phyloP scores from a whole-genome alignment of 257 asterid species.

The Oldenlandia corymbosa region DNA sequence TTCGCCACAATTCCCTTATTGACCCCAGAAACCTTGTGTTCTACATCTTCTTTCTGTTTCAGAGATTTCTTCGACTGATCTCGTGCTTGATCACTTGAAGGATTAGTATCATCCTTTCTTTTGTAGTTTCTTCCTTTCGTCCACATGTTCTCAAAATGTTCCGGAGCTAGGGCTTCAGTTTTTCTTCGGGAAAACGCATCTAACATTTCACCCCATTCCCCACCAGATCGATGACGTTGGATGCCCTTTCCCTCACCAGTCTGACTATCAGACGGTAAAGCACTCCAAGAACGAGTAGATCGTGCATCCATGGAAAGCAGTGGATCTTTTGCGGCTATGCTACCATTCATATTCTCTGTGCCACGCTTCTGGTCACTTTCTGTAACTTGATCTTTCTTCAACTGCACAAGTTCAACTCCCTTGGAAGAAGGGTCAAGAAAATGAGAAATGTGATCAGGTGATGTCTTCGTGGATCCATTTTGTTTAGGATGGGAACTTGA shows the following conservation, averaged over 20 bases:
- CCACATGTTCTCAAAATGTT: slow-evolving; percentile 97
- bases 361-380: slow-evolving; percentile 30
- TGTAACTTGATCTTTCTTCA: slow-evolving; percentile 59
- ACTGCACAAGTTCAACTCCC: slow-evolving; percentile 88
- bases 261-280: slow-evolving; percentile 45
- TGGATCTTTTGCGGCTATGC: slow-evolving; percentile 66
- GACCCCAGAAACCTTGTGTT: slow-evolving; percentile 9
- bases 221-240: slow-evolving; percentile 56
- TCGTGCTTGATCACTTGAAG: slow-evolving; percentile 27
- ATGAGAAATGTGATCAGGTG: slow-evolving; percentile 49
- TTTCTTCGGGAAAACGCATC: slow-evolving; percentile 72
- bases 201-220: slow-evolving; percentile 80
- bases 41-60: slow-evolving; percentile 34
- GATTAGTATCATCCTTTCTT: slow-evolving; percentile 43
- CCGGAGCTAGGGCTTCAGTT: slow-evolving; percentile 79
- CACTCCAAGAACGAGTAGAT: slow-evolving; percentile 77
- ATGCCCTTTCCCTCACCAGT: slow-evolving; percentile 47
- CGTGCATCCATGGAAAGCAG: slow-evolving; percentile 70
- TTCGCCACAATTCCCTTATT: slow-evolving; percentile 18
- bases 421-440: slow-evolving; percentile 64
- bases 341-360: slow-evolving; percentile 28
- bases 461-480: slow-evolving; percentile 34
- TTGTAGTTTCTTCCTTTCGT: slow-evolving; percentile 80
- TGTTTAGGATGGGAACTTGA: slow-evolving; percentile 36
- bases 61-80: slow-evolving; percentile 34